Evolutionary conservation across 1,284 basidiomycete genomes (phyloP).

Genomic region (Rhizoctonia solani): DNA sequence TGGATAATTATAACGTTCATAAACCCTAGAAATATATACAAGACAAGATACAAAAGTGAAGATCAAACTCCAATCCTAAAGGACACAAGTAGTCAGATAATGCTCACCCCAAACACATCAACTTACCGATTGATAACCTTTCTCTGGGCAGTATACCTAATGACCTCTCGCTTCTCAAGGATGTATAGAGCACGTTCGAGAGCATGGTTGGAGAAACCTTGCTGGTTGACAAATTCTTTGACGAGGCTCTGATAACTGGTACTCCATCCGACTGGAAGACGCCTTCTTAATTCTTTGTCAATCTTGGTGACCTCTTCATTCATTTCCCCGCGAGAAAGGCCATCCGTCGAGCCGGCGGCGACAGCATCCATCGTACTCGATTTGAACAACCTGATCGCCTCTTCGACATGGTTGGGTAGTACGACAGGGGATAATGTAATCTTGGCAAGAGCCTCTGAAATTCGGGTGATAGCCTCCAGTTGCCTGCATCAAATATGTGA

Average conservation of each 20-base stretch:
- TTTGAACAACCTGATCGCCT: slow-evolving; percentile 97
- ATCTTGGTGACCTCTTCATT: slow-evolving; percentile 94
- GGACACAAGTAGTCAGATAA: not conserved
- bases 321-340: slow-evolving; percentile 87
- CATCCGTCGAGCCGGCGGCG: slow-evolving; percentile 84
- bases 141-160: slow-evolving; percentile 81
- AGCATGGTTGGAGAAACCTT: slow-evolving; percentile 89
- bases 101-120: not conserved
- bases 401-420: slow-evolving; percentile 93
- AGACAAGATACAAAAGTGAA: not conserved
- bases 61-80: slow-evolving; percentile 15
- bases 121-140: slow-evolving; percentile 40
- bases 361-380: slow-evolving; percentile 99
- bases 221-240: slow-evolving; percentile 93
- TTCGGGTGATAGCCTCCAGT: slow-evolving; percentile 98
- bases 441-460: slow-evolving; percentile 96
- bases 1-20: not conserved
- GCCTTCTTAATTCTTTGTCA: slow-evolving; percentile 85
- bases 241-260: slow-evolving; percentile 93
- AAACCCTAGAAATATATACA: not conserved
- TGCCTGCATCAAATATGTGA: slow-evolving; percentile 61
- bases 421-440: slow-evolving; percentile 88
- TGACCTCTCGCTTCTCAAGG: slow-evolving; percentile 92
- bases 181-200: slow-evolving; percentile 91
- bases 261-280: slow-evolving; percentile 95